Percentiles rank a stretch among this genome's conserved stretches.
Evolutionary conservation across 768 basidiomycete species (phyloP).

Genomic region (Artomyces pyxidatus): DNA sequence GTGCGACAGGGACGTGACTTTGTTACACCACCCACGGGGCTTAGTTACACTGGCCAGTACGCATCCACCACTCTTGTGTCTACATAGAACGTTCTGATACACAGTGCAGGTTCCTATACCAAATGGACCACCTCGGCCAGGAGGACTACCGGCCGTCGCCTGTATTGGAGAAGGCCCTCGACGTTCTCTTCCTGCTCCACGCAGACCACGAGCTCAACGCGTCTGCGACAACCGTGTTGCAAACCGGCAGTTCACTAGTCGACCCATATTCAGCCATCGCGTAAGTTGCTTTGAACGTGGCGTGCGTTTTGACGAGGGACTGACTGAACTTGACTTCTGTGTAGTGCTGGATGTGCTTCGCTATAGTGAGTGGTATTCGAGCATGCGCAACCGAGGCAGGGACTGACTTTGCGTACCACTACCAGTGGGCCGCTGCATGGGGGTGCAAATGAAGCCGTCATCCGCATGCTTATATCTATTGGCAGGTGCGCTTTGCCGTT

Average conservation of each 20-base stretch:
- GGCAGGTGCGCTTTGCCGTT: constrained; percentile 51
- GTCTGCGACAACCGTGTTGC: constrained; percentile 76
- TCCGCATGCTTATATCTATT: constrained; percentile 87
- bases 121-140: constrained; percentile 78
- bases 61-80: constrained; percentile 18
- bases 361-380: constrained; percentile 78
- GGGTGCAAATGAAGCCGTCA: constrained; percentile 90
- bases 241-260: constrained; percentile 82
- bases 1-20: constrained; percentile 87
- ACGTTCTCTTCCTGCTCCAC: constrained; percentile 80
- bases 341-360: constrained; percentile 77
- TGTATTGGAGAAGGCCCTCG: constrained; percentile 79
- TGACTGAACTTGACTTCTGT: not conserved
- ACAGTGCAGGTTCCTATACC: constrained; percentile 66
- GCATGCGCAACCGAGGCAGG: too few relatives aligned
- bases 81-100: constrained; percentile 1
- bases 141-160: constrained; percentile 74
- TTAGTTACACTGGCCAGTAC: constrained; percentile 80
- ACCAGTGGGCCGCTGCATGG: constrained; percentile 70
- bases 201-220: constrained; percentile 92
- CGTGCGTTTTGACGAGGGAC: too few relatives aligned
- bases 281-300: constrained; percentile 26
- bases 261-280: constrained; percentile 87
- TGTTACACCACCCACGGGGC: constrained; percentile 71
- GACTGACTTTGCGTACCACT: too few relatives aligned